Evolutionary conservation across 257 asterid genomes (phyloP).

Genomic region (Salvia hispanica): DNA sequence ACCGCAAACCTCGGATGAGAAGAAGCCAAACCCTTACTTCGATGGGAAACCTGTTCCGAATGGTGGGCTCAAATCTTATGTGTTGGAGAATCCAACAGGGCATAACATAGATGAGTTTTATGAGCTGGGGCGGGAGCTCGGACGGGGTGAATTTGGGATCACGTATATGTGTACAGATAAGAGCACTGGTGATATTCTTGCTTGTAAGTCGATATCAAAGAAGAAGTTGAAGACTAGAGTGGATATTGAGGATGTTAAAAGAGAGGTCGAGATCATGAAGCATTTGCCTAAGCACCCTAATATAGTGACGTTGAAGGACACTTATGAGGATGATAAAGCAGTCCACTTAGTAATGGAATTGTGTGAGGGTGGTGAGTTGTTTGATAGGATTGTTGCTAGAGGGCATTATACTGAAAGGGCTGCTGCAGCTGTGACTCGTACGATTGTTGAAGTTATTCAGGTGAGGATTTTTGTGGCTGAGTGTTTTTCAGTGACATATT

Average conservation of each 20-base stretch:
- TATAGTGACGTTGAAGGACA: conserved; percentile 57
- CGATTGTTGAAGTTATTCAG: conserved; percentile 64
- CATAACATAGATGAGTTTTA: conserved; percentile 42
- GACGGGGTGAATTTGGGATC: conserved; percentile 68
- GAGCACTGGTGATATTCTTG: conserved; percentile 39
- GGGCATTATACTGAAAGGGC: conserved; percentile 77
- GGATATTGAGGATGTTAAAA: conserved; percentile 67
- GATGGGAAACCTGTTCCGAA: conserved; percentile 29
- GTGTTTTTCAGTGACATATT: background rate
- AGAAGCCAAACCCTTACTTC: conserved; percentile 39
- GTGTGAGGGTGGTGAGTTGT: conserved; percentile 73
- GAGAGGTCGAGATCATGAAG: conserved; percentile 71
- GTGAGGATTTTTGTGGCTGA: conserved; percentile 30
- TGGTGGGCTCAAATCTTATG: conserved; percentile 42
- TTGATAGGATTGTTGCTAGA: conserved; percentile 63
- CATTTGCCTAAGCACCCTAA: conserved; percentile 60
- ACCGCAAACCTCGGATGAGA: conserved; percentile 48
- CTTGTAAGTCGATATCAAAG: conserved; percentile 72
- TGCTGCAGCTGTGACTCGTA: conserved; percentile 64
- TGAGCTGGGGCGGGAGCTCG: conserved; percentile 55
- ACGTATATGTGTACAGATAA: conserved; percentile 61
- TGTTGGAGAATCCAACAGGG: conserved; percentile 45
- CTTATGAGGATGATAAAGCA: conserved; percentile 61
- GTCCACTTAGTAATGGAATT: conserved; percentile 71
- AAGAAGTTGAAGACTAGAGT: conserved; percentile 55